A percentile compares a stretch with the other conserved stretches of the same genome.
Conservation (phyloP, 805 yeast species). For the Kuraishia hungarica region DNA sequence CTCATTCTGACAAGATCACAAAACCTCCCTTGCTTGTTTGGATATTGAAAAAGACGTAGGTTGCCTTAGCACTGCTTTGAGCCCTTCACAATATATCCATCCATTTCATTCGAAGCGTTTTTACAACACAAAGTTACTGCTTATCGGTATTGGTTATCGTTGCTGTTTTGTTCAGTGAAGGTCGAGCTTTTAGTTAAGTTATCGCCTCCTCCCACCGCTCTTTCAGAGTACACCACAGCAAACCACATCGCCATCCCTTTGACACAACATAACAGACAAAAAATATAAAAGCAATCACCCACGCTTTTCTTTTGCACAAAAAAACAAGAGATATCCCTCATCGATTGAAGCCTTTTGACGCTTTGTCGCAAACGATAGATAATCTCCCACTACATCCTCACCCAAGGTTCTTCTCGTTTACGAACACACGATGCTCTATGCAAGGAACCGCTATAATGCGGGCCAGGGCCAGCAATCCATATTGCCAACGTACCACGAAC, state of each 20-base stretch:
- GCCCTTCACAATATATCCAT: background rate
- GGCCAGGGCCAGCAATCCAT: background rate
- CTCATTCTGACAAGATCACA: background rate
- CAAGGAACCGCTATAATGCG: background rate
- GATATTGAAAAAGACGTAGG: background rate
- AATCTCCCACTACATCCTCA: conserved; percentile 1
- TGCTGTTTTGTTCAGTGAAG: background rate
- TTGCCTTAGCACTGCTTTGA: background rate
- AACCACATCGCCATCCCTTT: background rate
- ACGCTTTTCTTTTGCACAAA: conserved; percentile 4
- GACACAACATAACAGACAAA: background rate
- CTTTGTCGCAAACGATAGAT: background rate
- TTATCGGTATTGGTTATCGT: background rate
- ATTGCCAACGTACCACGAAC: background rate
- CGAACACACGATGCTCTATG: conserved; percentile 1
- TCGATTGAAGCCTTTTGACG: background rate
- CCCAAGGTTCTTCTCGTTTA: background rate
- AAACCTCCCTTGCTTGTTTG: background rate
- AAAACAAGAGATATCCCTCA: conserved; percentile 6
- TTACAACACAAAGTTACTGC: background rate
- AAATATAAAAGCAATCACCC: conserved; percentile 1
- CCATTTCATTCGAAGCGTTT: background rate
- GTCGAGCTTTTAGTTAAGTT: conserved; percentile 35
- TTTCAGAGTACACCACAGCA: background rate
- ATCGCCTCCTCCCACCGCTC: conserved; percentile 19